Evolutionary conservation across 2,329 filamentous ascomycete genomes (phyloP), one percentile per base, ranked within the genome.

Genomic region (Cladorrhinum sp.): DNA sequence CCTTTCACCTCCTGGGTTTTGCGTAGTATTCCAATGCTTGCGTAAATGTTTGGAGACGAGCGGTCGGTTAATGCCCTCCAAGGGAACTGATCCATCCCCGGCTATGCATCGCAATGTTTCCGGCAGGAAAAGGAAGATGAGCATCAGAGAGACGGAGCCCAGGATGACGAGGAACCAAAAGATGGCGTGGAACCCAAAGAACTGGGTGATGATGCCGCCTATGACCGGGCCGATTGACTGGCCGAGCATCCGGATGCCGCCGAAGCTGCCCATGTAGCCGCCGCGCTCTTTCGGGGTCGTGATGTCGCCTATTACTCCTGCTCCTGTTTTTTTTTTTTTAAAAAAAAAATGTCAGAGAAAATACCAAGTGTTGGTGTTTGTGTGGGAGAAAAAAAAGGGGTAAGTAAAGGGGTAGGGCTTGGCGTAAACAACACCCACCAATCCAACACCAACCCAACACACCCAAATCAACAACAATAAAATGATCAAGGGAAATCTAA

Each of bases 11-110:
- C 54, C 41, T 41, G 20, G 13, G 13, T 36, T 3, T 36, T 49
- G 16, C 25, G 32, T 9, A 13, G 41, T 29, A n/a, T 60, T 50
- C 63, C 60, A 63, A 36, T 62, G 38, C 10, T 54, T 55, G 0
- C 45, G 41, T 18, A 64, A 24, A 6, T 49, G 53, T 6, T 49
- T 65, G 66, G 75, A 75, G 53, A 77, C 67, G 3, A 78, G 62
- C 1, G 79, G 78, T 54, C 75, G 73, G 57, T 79, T 63, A 41
- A 79, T 68, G 1, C 75, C 76, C 3, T 66, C 62, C 1, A 79
- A 72, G 4, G 65, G 72, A 10, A 77, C 65, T 0, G 71, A 72
- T 13, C 76, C 76, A 62, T 77, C 71, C 3, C 75, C 75, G 20
- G 72, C 75, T 24, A 78, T 74, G 16, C 62, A 62, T 2, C 75